phyloP scores from a whole-genome alignment of 208 protist genomes.

The Trypanosoma vivax region DNA sequence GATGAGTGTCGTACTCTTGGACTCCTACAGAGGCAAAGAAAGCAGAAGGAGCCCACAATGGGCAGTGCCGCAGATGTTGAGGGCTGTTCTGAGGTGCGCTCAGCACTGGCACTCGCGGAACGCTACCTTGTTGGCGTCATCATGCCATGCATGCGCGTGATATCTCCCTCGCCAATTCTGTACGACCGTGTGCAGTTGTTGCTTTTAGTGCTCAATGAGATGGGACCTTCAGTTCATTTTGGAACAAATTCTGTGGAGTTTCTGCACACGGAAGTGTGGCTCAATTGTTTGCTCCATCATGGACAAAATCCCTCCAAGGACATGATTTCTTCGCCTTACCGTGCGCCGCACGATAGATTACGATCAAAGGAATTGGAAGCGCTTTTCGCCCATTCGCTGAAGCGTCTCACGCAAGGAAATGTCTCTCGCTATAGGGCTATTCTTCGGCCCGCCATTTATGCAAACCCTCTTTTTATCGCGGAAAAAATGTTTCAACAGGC shows the following conservation, averaged over 20 bases:
- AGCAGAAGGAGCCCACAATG: conserved; percentile 11
- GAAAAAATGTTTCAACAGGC: conserved; percentile 65
- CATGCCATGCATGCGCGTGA: conserved; percentile 66
- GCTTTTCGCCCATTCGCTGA: conserved; percentile 61
- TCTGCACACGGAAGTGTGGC: conserved; percentile 23
- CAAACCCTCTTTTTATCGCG: conserved; percentile 56
- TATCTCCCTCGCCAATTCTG: conserved; percentile 50
- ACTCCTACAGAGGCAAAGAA: not conserved
- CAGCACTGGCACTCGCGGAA: conserved; percentile 39
- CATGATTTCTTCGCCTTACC: not conserved
- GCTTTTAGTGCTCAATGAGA: conserved; percentile 12
- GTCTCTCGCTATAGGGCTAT: conserved; percentile 42
- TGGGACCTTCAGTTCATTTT: conserved; percentile 17
- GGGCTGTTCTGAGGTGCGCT: not conserved
- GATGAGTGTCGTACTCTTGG: conserved; percentile 6
- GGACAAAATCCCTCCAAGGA: not conserved
- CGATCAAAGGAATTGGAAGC: conserved; percentile 51
- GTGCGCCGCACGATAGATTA: conserved; percentile 49
- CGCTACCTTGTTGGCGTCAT: conserved; percentile 41
- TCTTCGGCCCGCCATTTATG: conserved; percentile 52
- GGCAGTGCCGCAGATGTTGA: conserved; percentile 1
- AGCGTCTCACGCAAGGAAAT: conserved; percentile 59
- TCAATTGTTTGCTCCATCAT: conserved; percentile 9
- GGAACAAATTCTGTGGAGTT: conserved; percentile 26
- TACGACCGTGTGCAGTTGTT: conserved; percentile 52